A percentile compares a stretch with the other conserved stretches of the same genome.
phyloP scores from a whole-genome alignment of 2,329 filamentous ascomycete species.

The Septoria linicola region DNA sequence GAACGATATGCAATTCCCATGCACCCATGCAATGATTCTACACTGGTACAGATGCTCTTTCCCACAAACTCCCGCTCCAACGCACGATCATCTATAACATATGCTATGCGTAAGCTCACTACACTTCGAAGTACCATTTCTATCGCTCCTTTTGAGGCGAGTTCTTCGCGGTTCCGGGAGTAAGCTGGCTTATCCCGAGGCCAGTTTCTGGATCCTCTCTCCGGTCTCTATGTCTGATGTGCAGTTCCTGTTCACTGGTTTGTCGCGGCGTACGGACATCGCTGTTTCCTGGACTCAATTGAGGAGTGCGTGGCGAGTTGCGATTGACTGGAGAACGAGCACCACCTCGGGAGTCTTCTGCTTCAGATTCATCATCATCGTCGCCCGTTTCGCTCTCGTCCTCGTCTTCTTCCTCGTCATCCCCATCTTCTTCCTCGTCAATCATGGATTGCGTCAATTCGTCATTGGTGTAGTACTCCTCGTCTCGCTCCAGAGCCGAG shows the following conservation, averaged over 20 bases:
- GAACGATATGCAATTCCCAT: too few relatives aligned
- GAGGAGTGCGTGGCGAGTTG: conserved; percentile 15
- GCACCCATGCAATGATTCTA: too few relatives aligned
- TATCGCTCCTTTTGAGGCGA: background rate
- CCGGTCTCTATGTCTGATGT: background rate
- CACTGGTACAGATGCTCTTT: too few relatives aligned
- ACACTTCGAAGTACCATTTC: too few relatives aligned
- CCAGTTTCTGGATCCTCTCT: conserved; percentile 3
- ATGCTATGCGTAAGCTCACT: too few relatives aligned
- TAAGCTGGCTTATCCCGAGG: conserved; percentile 5
- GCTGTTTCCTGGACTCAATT: conserved; percentile 3
- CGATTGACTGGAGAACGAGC: conserved; percentile 13
- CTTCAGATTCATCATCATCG: conserved; percentile 20
- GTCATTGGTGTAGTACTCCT: conserved; percentile 15
- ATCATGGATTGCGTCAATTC: conserved; percentile 20
- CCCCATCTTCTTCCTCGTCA: conserved; percentile 33
- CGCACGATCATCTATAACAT: too few relatives aligned
- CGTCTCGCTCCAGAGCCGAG: conserved; percentile 21
- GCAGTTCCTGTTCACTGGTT: background rate
- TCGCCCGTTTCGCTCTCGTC: conserved; percentile 16
- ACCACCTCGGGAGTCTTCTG: conserved; percentile 18
- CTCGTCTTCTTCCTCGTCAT: conserved; percentile 26
- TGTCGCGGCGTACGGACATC: conserved; percentile 9
- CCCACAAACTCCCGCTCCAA: too few relatives aligned
- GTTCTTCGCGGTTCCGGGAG: conserved; percentile 4